phyloP scores from a whole-genome alignment of 2,329 filamentous ascomycete genomes.

The Westerdykella ornata region DNA sequence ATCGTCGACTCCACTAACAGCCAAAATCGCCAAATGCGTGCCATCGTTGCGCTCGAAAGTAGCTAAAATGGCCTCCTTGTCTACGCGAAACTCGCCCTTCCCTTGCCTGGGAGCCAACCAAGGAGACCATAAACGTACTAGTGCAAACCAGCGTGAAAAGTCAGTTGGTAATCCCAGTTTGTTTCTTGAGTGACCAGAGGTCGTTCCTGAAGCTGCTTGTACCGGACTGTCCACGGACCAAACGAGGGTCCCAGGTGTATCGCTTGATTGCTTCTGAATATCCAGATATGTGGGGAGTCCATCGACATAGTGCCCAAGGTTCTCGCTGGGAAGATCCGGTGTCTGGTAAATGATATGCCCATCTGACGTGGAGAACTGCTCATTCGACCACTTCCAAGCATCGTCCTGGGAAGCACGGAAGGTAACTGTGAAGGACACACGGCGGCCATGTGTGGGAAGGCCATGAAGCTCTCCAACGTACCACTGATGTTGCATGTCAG shows the following conservation, averaged over 20 bases:
- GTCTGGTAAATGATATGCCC: slow-evolving; percentile 54
- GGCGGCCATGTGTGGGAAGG: slow-evolving; percentile 40
- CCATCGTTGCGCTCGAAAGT: slow-evolving; percentile 70
- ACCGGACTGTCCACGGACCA: slow-evolving; percentile 61
- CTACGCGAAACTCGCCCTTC: slow-evolving; percentile 56
- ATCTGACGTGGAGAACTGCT: slow-evolving; percentile 57
- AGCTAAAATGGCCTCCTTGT: slow-evolving; percentile 70
- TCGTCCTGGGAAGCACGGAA: slow-evolving; percentile 51
- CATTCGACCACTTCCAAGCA: slow-evolving; percentile 65
- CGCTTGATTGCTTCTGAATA: slow-evolving; percentile 52
- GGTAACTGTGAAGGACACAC: slow-evolving; percentile 63
- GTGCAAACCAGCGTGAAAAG: slow-evolving; percentile 67
- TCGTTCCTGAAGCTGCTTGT: slow-evolving; percentile 49
- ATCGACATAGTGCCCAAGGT: slow-evolving; percentile 52
- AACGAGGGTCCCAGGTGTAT: slow-evolving; percentile 61
- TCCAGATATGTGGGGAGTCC: slow-evolving; percentile 52
- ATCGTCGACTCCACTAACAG: slow-evolving; percentile 66
- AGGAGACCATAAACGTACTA: slow-evolving; percentile 71
- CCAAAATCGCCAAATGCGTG: slow-evolving; percentile 68
- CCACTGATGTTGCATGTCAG: slow-evolving; percentile 40
- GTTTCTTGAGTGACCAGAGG: slow-evolving; percentile 52
- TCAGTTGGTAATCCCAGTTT: slow-evolving; percentile 59
- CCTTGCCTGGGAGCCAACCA: slow-evolving; percentile 91
- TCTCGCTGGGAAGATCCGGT: slow-evolving; percentile 28
- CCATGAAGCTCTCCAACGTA: slow-evolving; percentile 49